Conservation (phyloP, 2,329 filamentous ascomycete species). For the Gaeumannomyces sp. region DNA sequence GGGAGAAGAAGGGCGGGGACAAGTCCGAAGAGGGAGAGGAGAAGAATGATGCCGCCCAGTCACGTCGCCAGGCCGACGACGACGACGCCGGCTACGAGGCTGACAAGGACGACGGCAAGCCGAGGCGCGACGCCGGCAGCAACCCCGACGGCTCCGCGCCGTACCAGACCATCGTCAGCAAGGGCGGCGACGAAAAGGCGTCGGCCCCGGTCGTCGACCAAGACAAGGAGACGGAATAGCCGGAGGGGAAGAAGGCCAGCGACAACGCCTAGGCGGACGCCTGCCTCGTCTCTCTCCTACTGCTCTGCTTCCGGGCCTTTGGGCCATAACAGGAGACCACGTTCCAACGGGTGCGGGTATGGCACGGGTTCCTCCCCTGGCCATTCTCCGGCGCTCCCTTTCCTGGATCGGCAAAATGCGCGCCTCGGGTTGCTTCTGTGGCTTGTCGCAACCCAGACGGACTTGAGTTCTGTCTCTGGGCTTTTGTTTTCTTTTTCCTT, state of each 20-base stretch:
- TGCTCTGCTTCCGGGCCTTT: too few species aligned
- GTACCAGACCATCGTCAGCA: constrained; percentile 21
- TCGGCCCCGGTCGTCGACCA: constrained; percentile 12
- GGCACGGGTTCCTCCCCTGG: too few species aligned
- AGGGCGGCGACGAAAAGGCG: constrained; percentile 27
- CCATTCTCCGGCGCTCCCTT: too few species aligned
- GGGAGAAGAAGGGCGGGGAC: constrained; percentile 21
- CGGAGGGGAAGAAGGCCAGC: background rate
- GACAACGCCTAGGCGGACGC: background rate
- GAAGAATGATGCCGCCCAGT: too few species aligned
- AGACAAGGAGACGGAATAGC: background rate
- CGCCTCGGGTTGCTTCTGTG: background rate
- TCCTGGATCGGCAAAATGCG: background rate
- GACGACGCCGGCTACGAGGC: constrained; percentile 22
- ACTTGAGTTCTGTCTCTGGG: too few species aligned
- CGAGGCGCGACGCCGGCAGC: constrained; percentile 17
- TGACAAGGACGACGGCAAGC: constrained; percentile 2
- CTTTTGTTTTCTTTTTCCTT: too few species aligned
- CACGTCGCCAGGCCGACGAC: too few species aligned
- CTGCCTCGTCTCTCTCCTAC: background rate
- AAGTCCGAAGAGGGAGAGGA: constrained; percentile 15
- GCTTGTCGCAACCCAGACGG: background rate
- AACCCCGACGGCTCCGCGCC: constrained; percentile 15
- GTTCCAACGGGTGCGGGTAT: background rate
- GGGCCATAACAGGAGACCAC: background rate